A percentile compares a stretch with the other conserved stretches of the same genome.
phyloP scores from a whole-genome alignment of 257 asterid genomes.

The Gentiana dahurica region DNA sequence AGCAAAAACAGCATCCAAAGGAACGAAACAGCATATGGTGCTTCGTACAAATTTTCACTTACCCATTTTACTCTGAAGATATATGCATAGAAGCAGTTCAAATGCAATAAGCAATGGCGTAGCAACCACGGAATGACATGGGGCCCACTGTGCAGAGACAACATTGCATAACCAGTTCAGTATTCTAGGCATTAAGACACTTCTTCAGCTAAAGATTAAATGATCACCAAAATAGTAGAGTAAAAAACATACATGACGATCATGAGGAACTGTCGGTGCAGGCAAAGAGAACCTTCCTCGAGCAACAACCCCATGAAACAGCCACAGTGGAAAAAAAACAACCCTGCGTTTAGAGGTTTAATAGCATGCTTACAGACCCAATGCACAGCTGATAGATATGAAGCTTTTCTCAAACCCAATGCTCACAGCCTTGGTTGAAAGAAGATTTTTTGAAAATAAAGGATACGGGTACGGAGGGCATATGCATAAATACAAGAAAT shows the following conservation, averaged over 20 bases:
- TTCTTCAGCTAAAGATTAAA: constrained; percentile 10
- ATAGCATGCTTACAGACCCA: constrained; percentile 4
- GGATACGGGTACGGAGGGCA: no score
- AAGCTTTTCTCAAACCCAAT: no score
- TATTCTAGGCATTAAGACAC: constrained; percentile 10
- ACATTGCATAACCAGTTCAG: constrained; percentile 3
- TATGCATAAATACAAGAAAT: no score
- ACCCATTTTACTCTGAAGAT: constrained; percentile 81
- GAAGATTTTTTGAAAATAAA: no score
- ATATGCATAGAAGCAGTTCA: constrained; percentile 94
- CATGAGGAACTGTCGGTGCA: constrained; percentile 95
- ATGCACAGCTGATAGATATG: no score
- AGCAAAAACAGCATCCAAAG: neutral
- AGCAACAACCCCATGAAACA: constrained; percentile 89
- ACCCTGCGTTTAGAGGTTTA: constrained; percentile 48
- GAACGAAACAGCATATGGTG: neutral
- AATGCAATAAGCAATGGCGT: constrained; percentile 86
- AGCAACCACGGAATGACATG: constrained; percentile 96
- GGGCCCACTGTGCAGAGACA: constrained; percentile 80
- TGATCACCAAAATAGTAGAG: constrained; percentile 8
- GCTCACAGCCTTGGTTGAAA: no score
- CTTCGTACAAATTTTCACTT: constrained; percentile 9
- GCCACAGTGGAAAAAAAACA: constrained; percentile 87
- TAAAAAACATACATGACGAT: constrained; percentile 67
- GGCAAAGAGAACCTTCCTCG: constrained; percentile 98